Evolutionary conservation across 108 stramenopile genomes (phyloP), one percentile per base, ranked within the genome.

Genomic region (Skeletonema costatum): DNA sequence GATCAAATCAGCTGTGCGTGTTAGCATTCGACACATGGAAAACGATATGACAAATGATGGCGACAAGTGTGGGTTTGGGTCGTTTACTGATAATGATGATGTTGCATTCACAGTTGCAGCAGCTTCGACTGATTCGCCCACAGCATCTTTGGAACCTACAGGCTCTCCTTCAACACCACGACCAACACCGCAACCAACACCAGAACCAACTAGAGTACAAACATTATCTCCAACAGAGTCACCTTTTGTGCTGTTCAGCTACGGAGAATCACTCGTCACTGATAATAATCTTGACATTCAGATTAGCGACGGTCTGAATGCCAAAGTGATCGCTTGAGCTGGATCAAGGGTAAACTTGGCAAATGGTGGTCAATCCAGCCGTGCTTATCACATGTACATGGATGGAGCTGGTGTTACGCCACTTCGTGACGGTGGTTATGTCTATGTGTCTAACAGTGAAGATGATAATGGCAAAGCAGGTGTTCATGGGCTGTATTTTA

Each of bases 381-480:
- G 60, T 7, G 48, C 12, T 5, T 86, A 83, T 32, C 91, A 88
- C 60, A 63, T 60, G 12, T 14, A 32, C 50, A 78, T 83, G 9
- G 85, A 87, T 56, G 82, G 75, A 61, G 88, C 68, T 51, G 86
- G 77, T 13, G 51, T 75, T 30, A 56, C 85, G 62, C 56, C 67
- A 6, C 50, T 82, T 13, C 39, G 10, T 17, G 19, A 32, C 14
- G 77, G 66, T 63, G 85, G 79, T 1, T 89, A 73, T 60, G 78
- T 79, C 25, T 87, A 86, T 44, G 81, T 87, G 11, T 53, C 53
- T 61, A 90, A 86, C 48, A 35, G 69, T 39, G 86, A 89, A 68
- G 56, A 53, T 4, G 21, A 63, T 2, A 48, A 60, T 39, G 65
- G 66, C 5, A 41, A 66, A 3, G 76, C 66, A 10, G 81, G 82